phyloP scores from a whole-genome alignment of 1,284 basidiomycete genomes.

The Pseudozyma sp. region DNA sequence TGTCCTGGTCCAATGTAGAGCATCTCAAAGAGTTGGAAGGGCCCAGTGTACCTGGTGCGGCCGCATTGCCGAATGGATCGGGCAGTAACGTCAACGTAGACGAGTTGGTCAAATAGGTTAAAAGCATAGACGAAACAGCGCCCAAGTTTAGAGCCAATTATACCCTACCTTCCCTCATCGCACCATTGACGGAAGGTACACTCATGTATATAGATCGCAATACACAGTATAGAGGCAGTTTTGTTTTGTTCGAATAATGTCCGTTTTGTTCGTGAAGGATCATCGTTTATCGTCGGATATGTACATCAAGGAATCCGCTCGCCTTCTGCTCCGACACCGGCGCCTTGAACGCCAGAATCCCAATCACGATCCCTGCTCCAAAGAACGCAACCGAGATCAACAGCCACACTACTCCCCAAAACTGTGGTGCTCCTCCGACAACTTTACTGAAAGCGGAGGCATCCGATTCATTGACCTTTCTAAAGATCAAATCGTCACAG shows the following conservation, averaged over 20 bases:
- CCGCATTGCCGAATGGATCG: background rate
- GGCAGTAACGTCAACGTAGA: conserved; percentile 45
- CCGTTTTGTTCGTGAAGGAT: background rate
- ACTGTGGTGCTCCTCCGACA: conserved; percentile 75
- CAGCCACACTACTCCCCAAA: conserved; percentile 82
- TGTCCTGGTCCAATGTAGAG: conserved; percentile 40
- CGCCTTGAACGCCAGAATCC: conserved; percentile 64
- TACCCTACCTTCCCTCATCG: too few species aligned
- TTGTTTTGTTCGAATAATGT: background rate
- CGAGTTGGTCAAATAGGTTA: conserved; percentile 40
- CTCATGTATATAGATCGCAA: too few species aligned
- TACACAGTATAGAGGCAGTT: too few species aligned
- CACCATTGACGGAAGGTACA: too few species aligned
- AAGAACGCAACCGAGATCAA: conserved; percentile 85
- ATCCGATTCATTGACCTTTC: conserved; percentile 83
- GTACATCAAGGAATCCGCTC: conserved; percentile 55
- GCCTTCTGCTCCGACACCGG: conserved; percentile 56
- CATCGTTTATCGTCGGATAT: conserved; percentile 20
- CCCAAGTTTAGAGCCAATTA: too few species aligned
- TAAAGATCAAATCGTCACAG: conserved; percentile 82
- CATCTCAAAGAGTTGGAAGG: conserved; percentile 39
- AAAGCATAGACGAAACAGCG: background rate
- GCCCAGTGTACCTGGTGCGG: background rate
- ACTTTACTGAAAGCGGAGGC: conserved; percentile 88
- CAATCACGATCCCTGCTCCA: conserved; percentile 77